These are phyloP conservation scores for Russula foetens DNA, from an alignment of 768 basidiomycete species.

Conservation along the genomic window DNA sequence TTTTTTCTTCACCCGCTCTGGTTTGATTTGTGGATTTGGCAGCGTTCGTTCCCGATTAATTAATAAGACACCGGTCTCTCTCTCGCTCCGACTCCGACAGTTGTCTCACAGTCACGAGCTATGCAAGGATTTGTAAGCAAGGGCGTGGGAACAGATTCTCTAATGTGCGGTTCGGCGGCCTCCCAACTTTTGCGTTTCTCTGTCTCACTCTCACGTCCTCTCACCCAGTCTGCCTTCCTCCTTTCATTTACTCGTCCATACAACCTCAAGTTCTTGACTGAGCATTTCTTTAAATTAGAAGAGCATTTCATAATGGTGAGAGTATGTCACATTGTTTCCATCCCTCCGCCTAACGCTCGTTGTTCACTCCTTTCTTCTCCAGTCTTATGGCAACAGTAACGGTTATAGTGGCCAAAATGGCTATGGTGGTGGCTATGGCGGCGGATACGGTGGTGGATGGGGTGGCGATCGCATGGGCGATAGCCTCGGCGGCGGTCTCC, in stretches of 20 bases:
- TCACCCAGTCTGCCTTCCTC: slow-evolving; percentile 15
- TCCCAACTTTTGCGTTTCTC: neutral
- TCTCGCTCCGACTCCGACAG: no score
- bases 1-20: neutral
- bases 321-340: slow-evolving; percentile 14
- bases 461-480: slow-evolving; percentile 66
- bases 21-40: neutral
- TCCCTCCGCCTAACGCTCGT: neutral
- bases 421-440: slow-evolving; percentile 32
- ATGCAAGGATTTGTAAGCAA: slow-evolving; percentile 5
- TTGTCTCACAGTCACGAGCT: no score
- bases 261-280: neutral
- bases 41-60: neutral
- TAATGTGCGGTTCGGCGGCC: neutral
- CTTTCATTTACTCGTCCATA: neutral
- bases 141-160: slow-evolving; percentile 8
- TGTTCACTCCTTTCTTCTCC: slow-evolving; percentile 13
- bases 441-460: slow-evolving; percentile 45
- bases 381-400: slow-evolving; percentile 30
- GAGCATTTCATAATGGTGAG: slow-evolving; percentile 21
- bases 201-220: slow-evolving; percentile 1
- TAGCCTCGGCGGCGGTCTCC: slow-evolving; percentile 73
- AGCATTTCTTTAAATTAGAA: neutral
- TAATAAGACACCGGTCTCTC: neutral
- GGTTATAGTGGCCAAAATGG: slow-evolving; percentile 28